phyloP scores from a whole-genome alignment of 352 stramenopile species.

The Phytophthora litchii region DNA sequence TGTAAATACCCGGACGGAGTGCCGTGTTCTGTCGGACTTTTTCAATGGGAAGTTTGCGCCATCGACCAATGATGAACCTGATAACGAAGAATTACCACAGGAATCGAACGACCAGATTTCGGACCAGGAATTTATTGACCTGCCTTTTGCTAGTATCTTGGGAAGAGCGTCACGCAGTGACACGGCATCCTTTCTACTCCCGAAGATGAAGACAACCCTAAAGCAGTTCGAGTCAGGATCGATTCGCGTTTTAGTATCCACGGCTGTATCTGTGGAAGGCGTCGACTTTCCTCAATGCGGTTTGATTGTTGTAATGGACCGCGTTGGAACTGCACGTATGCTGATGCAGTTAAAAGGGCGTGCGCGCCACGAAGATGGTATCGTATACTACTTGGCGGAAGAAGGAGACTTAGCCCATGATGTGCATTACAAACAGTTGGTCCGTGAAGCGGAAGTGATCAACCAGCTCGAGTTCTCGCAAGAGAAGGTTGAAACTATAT shows the following conservation, averaged over 20 bases:
- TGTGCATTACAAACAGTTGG: constrained; percentile 54
- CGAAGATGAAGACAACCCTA: constrained; percentile 63
- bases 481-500: constrained; percentile 67
- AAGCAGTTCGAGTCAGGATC: constrained; percentile 59
- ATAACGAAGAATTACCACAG: constrained; percentile 27
- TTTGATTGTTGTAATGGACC: constrained; percentile 68
- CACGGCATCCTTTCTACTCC: constrained; percentile 60
- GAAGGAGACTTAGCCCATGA: constrained; percentile 51
- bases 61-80: constrained; percentile 5
- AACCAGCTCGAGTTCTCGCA: constrained; percentile 63
- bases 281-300: constrained; percentile 82
- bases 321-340: constrained; percentile 58
- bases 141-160: constrained; percentile 67
- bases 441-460: constrained; percentile 55
- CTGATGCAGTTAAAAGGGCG: constrained; percentile 79
- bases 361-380: constrained; percentile 74
- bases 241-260: constrained; percentile 73
- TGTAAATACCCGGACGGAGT: constrained; percentile 82
- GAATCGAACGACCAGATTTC: constrained; percentile 11
- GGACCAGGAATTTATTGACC: constrained; percentile 11
- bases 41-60: constrained; percentile 68
- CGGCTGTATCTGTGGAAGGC: constrained; percentile 76
- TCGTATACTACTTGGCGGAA: constrained; percentile 79
- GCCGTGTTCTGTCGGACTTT: constrained; percentile 77
- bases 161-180: constrained; percentile 59